Evolutionary conservation across 805 yeast species (phyloP), one percentile per base, ranked within the genome.

Genomic region (Tetrapisispora nanseiensis): DNA sequence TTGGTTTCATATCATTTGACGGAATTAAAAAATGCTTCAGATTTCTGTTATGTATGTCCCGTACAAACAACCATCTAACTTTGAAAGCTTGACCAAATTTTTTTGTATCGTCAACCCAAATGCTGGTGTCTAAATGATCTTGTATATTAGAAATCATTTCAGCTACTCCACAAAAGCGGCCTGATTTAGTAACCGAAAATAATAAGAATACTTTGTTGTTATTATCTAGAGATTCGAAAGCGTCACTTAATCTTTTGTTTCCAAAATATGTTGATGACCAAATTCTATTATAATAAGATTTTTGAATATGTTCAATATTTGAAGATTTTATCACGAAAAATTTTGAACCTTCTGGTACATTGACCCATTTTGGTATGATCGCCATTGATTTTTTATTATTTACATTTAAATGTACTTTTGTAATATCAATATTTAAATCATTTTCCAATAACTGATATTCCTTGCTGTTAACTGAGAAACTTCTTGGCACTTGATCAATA

Each of bases 231-330:
- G 52, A 29, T 3, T 12, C 12, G 50, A 47, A 76, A 0, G 79
- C 76, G 41, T 59, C 65, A 35, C 71, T 64, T 35, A 78, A 60
- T 39, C 80, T 60, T 45, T 66, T 69, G 49, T 76, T 77, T 0
- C 82, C 83, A 40, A 70, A 60, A 24, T 67, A 72, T 0, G 82
- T 77, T 1, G 82, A 75, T 0, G 81, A 68, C 83, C 84, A 78
- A 20, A 76, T 66, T 10, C 67, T 66, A 46, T 75, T 65, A 36
- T 59, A 46, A 45, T 69, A 71, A 3, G 81, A 72, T 8, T 76
- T 67, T 41, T 61, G 63, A 11, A 78, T 71, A 49, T 78, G 78
- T 13, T 61, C 56, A 21, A 70, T 61, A 37, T 64, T 70, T 52
- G 63, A 71, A 0, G 82, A 76, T 51, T 78, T 78, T 44, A 78